Evolutionary conservation across 345 rosid species (phyloP).

Genomic region (Erodium maritimum): DNA sequence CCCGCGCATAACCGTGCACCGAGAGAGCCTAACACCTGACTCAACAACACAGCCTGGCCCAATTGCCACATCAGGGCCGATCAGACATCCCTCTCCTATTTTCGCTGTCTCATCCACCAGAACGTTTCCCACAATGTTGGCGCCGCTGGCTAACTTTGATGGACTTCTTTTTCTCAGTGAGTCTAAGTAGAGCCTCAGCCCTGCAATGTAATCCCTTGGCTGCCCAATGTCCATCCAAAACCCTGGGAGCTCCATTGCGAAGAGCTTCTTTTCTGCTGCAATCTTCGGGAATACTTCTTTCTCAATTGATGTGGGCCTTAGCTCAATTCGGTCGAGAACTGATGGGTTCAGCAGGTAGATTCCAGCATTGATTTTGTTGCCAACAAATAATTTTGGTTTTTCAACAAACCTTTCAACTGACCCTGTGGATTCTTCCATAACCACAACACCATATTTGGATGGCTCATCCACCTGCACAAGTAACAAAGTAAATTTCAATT

Average conservation of each 20-base stretch:
- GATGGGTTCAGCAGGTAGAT: slow-evolving; percentile 83
- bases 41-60: slow-evolving; percentile 93
- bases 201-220: slow-evolving; percentile 90
- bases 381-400: slow-evolving; percentile 82
- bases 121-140: slow-evolving; percentile 73
- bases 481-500: not conserved
- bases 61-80: slow-evolving; percentile 92
- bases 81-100: slow-evolving; percentile 92
- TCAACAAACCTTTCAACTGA: slow-evolving; percentile 85
- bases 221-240: slow-evolving; percentile 99
- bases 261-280: slow-evolving; percentile 66
- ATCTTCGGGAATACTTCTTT: slow-evolving; percentile 95
- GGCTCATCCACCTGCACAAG: slow-evolving; percentile 80
- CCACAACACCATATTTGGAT: slow-evolving; percentile 95
- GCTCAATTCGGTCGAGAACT: slow-evolving; percentile 77
- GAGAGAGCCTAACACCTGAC: slow-evolving; percentile 89
- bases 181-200: slow-evolving; percentile 90
- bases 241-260: slow-evolving; percentile 90
- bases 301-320: slow-evolving; percentile 92
- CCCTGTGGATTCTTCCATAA: slow-evolving; percentile 80
- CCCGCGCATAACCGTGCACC: slow-evolving; percentile 95
- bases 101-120: slow-evolving; percentile 73
- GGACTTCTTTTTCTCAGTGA: slow-evolving; percentile 69
- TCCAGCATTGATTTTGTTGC: slow-evolving; percentile 98
- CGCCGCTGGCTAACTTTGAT: slow-evolving; percentile 45